Conservation (phyloP, 192 early-diverging fungal species). For the Dissophora ornata region DNA sequence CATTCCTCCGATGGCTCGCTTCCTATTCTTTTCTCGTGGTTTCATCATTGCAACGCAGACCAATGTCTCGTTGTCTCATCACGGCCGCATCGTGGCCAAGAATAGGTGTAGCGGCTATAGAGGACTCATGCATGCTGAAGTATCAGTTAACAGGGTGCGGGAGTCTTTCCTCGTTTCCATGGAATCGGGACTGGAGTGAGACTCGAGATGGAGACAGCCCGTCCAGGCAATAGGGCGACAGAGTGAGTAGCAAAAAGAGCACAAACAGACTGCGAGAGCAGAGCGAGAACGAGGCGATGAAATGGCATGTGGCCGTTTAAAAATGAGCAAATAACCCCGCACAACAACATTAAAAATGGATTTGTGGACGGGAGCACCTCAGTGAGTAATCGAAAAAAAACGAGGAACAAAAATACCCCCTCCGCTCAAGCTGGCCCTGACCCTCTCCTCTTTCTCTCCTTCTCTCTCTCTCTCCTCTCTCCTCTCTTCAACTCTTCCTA, state of each 20-base stretch:
- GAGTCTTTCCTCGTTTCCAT: too few relatives aligned
- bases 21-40: neutral
- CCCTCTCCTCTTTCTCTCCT: neutral
- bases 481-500: neutral
- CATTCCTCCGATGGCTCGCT: conserved; percentile 13
- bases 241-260: neutral
- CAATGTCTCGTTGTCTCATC: too few relatives aligned
- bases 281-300: too few relatives aligned
- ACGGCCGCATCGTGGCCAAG: too few relatives aligned
- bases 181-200: neutral
- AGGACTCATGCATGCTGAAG: too few relatives aligned
- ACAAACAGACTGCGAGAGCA: neutral
- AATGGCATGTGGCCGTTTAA: neutral
- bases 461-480: conserved; percentile 1
- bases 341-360: neutral
- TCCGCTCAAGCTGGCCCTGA: too few relatives aligned
- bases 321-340: conserved; percentile 13
- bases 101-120: too few relatives aligned
- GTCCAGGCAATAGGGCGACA: too few relatives aligned
- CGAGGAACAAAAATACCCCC: too few relatives aligned
- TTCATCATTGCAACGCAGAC: too few relatives aligned
- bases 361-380: too few relatives aligned
- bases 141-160: too few relatives aligned
- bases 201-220: neutral
- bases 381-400: conserved; percentile 30